These are phyloP conservation scores for Phenoliferia sp. DNA, from an alignment of 1,284 basidiomycete species.

Conservation along the genomic window DNA sequence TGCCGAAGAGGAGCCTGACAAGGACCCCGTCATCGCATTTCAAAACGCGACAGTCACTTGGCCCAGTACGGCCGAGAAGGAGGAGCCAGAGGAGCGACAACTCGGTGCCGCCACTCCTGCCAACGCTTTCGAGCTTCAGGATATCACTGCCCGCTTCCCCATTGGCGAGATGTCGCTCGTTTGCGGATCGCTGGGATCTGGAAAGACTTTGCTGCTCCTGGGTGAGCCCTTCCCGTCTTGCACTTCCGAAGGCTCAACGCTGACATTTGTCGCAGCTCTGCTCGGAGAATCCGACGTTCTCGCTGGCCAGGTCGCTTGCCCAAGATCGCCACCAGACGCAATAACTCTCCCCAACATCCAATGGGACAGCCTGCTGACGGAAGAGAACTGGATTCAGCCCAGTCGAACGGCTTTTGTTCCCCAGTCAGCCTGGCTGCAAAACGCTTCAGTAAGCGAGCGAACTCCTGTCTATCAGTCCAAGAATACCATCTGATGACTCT, in stretches of 20 bases:
- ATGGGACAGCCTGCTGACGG: slow-evolving; percentile 35
- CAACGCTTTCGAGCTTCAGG: slow-evolving; percentile 64
- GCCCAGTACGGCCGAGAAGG: slow-evolving; percentile 48
- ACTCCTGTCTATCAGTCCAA: not conserved
- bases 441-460: slow-evolving; percentile 9
- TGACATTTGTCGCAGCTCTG: slow-evolving; percentile 52
- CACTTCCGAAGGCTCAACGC: not conserved
- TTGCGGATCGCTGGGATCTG: slow-evolving; percentile 70
- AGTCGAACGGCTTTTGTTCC: slow-evolving; percentile 53
- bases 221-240: slow-evolving; percentile 45
- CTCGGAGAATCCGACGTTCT: slow-evolving; percentile 85
- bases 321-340: slow-evolving; percentile 73
- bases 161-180: slow-evolving; percentile 60
- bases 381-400: slow-evolving; percentile 67
- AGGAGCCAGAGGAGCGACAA: slow-evolving; percentile 37
- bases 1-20: not conserved
- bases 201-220: slow-evolving; percentile 62
- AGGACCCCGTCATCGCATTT: slow-evolving; percentile 60
- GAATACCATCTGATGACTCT: not conserved
- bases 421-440: slow-evolving; percentile 60
- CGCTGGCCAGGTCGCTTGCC: slow-evolving; percentile 70
- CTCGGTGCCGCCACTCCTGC: slow-evolving; percentile 50
- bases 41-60: slow-evolving; percentile 82
- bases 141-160: slow-evolving; percentile 65
- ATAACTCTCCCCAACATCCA: slow-evolving; percentile 50